These are phyloP conservation scores for Sphagnum tenellum DNA, from an alignment of 225 moss, liverwort and hornwort genomes.

Conservation along the genomic window DNA sequence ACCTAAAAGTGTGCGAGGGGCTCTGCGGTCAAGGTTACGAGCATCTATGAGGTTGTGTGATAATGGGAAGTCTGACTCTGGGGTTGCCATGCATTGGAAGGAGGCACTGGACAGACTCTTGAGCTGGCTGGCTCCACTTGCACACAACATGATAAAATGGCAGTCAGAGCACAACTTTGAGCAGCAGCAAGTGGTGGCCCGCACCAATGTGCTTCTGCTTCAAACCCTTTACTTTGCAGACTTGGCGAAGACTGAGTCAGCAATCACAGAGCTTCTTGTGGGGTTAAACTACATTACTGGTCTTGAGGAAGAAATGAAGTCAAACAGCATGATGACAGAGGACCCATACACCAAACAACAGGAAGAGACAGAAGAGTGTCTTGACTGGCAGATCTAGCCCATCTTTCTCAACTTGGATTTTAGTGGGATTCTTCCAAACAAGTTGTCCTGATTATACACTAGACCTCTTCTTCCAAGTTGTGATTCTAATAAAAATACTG, in stretches of 20 bases:
- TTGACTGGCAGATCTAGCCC: conserved; percentile 40
- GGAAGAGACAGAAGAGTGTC: conserved; percentile 25
- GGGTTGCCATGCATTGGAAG: conserved; percentile 38
- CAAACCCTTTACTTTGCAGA: conserved; percentile 96
- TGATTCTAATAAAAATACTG: no score
- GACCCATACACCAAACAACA: conserved; percentile 11
- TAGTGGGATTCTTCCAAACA: no score
- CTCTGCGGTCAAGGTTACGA: conserved; percentile 33
- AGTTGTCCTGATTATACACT: no score
- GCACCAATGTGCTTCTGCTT: conserved; percentile 82
- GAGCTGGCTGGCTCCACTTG: conserved; percentile 39
- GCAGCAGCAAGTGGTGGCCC: conserved; percentile 85
- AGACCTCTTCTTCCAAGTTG: no score
- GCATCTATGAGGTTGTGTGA: conserved; percentile 10
- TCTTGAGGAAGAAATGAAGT: conserved; percentile 65
- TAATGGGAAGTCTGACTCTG: conserved; percentile 26
- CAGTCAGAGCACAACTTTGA: conserved; percentile 99
- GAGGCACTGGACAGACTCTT: conserved; percentile 45
- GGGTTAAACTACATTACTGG: conserved; percentile 95
- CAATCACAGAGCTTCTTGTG: conserved; percentile 85
- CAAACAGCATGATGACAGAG: conserved; percentile 1
- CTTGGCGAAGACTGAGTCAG: conserved; percentile 76
- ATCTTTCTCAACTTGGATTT: no score
- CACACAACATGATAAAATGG: conserved; percentile 85
- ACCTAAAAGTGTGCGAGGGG: conserved; percentile 28